Base-by-base conservation (phyloP, 2,329 filamentous ascomycete species). In the Colletotrichum noveboracense region DNA sequence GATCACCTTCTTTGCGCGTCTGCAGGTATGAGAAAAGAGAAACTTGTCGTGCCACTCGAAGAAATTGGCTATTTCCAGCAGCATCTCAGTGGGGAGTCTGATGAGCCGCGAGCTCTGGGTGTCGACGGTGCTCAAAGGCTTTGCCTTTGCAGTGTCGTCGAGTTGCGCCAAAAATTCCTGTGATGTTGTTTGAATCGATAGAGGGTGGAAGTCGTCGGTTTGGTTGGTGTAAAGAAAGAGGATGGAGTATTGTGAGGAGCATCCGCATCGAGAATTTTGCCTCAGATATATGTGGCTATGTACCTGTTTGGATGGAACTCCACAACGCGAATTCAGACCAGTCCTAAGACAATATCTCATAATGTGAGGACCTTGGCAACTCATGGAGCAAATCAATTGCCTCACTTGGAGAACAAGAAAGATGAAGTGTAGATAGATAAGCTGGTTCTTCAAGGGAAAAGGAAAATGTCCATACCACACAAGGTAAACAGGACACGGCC, bases 141-240 rank as follows among this genome's bases (percentile, higher is more conserved):
- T 10, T 13, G 43, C 6, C n/a, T 21, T 0, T 4, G 43, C 12
- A 13, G n/a, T 7, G 0, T 48, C n/a, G 10, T 21, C 43, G 9
- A 21, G n/a, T 48, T 13, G 18, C n/a, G n/a, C n/a, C n/a, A n/a
- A n/a, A n/a, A n/a, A n/a, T n/a, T n/a, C n/a, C n/a, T n/a, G n/a
- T n/a, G 16, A n/a, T 43, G 18, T n/a, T 43, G 16, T 18, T 10
- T 1, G 36, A 43, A 10, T 43, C 16, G 36, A 43, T 43, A 9
- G 1, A 38, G 8, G 36, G 36, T 1, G 36, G 14, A 38, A 38
- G 36, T 1, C 9, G 36, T 5, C 1, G 5, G 16, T 43, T n/a
- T 18, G 36, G 36, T 10, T 18, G 16, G 3, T n/a, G 16, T 6
- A 43, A 5, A n/a, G 36, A 43, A 43, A 43, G 36, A 43, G 4